Percentiles rank a stretch among this genome's conserved stretches.
Conservation (phyloP, 1,284 basidiomycete genomes). For the Cryptococcus sp. region DNA sequence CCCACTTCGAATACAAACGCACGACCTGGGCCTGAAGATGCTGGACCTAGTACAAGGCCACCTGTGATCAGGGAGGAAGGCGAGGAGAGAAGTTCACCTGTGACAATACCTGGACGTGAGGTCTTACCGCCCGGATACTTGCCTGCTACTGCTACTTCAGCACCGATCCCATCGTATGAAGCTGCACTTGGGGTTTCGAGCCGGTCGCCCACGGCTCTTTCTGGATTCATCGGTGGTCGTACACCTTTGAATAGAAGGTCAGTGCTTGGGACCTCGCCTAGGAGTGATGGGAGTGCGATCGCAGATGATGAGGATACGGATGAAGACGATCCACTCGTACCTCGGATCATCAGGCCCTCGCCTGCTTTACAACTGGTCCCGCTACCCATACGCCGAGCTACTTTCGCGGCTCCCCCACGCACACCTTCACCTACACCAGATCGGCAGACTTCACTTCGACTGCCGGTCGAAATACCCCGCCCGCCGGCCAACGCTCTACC, state of each 20-base stretch:
- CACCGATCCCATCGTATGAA: slow-evolving; percentile 17
- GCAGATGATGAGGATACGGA: slow-evolving; percentile 8
- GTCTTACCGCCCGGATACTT: slow-evolving; percentile 1
- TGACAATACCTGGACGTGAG: background rate
- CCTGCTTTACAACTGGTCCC: slow-evolving; percentile 4
- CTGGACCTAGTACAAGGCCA: background rate
- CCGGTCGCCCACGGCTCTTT: slow-evolving; percentile 3
- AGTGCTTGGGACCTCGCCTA: background rate
- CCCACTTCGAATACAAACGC: background rate
- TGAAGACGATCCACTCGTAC: slow-evolving; percentile 20
- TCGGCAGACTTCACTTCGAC: background rate
- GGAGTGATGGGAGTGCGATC: background rate
- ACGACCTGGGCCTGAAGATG: background rate
- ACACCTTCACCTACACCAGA: background rate
- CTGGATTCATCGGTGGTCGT: background rate
- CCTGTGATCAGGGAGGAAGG: background rate
- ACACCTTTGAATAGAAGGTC: background rate
- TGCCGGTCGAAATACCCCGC: slow-evolving; percentile 16
- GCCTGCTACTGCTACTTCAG: background rate
- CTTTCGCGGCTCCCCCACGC: background rate
- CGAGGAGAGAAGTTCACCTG: background rate
- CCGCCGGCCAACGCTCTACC: slow-evolving; percentile 19
- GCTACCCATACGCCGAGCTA: slow-evolving; percentile 1
- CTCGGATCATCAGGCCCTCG: slow-evolving; percentile 1
- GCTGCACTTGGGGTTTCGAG: slow-evolving; percentile 4